A percentile compares a stretch with the other conserved stretches of the same genome.
phyloP scores from a whole-genome alignment of 805 yeast species.

The Candida xiaguanensis region DNA sequence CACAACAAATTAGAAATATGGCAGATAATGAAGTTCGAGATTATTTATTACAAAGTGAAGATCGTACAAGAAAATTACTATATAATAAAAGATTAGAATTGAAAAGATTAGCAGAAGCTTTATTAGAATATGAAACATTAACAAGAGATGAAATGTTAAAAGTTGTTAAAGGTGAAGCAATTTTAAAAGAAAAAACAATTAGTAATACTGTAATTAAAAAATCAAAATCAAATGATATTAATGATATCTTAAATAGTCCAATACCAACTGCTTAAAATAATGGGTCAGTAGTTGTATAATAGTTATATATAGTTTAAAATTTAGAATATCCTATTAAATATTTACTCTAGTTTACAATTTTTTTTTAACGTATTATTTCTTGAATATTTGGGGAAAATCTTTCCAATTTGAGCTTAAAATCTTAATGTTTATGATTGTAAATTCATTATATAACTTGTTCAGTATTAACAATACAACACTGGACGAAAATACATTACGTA shows the following conservation, averaged over 20 bases:
- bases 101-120: conserved; percentile 85
- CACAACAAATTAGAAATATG: conserved; percentile 76
- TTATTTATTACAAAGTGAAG: conserved; percentile 69
- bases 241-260: conserved; percentile 10
- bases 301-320: background rate
- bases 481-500: no score
- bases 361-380: no score
- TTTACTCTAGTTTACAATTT: no score
- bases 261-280: conserved; percentile 9
- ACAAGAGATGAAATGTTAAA: conserved; percentile 87
- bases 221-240: conserved; percentile 4
- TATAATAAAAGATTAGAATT: conserved; percentile 63
- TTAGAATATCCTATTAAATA: background rate
- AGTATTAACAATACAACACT: no score
- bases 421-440: no score
- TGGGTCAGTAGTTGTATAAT: background rate
- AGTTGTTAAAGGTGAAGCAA: conserved; percentile 74
- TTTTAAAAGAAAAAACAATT: conserved; percentile 63
- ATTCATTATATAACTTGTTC: no score
- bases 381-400: no score
- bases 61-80: conserved; percentile 70
- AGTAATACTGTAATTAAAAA: conserved; percentile 63
- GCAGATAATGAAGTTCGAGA: conserved; percentile 92
- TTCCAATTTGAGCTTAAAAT: no score
- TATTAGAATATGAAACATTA: conserved; percentile 91